These are phyloP conservation scores for Phytophthora podocarpi DNA, from an alignment of 352 stramenopile species.

Conservation along the genomic window DNA sequence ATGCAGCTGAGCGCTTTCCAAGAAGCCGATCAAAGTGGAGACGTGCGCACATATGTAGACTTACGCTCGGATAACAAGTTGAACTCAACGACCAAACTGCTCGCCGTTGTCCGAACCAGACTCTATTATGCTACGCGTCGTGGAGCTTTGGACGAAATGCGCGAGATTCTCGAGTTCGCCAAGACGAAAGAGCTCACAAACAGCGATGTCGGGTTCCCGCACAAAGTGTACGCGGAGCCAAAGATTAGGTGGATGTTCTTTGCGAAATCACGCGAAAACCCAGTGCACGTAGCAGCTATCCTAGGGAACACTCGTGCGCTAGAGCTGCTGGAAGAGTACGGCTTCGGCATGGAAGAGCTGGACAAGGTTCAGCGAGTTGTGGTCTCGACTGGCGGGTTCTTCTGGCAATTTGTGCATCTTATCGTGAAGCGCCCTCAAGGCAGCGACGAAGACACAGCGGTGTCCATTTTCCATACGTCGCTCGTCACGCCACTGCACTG, in stretches of 20 bases:
- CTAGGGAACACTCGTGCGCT: conserved; percentile 65
- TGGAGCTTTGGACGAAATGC: conserved; percentile 62
- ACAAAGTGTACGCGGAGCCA: conserved; percentile 44
- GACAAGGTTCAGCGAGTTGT: conserved; percentile 74
- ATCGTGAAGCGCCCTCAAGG: conserved; percentile 42
- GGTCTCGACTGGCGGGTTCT: conserved; percentile 72
- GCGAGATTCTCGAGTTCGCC: conserved; percentile 48
- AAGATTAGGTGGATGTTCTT: conserved; percentile 58
- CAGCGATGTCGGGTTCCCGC: conserved; percentile 50
- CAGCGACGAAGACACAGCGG: conserved; percentile 44
- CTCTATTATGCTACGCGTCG: conserved; percentile 67
- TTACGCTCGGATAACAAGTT: conserved; percentile 20
- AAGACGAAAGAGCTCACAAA: conserved; percentile 29
- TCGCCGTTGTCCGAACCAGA: conserved; percentile 50
- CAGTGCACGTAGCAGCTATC: conserved; percentile 68
- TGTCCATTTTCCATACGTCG: conserved; percentile 73
- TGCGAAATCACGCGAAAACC: conserved; percentile 62
- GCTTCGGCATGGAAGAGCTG: conserved; percentile 57
- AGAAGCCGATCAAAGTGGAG: conserved; percentile 63
- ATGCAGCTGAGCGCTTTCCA: conserved; percentile 78
- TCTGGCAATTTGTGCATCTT: conserved; percentile 67
- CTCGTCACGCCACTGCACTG: conserved; percentile 74
- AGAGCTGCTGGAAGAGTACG: conserved; percentile 47
- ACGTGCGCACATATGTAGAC: conserved; percentile 48
- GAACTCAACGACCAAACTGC: conserved; percentile 43